These are phyloP conservation scores for Beta corolliflora DNA, from an alignment of 179 eudicot genomes.

Conservation along the genomic window DNA sequence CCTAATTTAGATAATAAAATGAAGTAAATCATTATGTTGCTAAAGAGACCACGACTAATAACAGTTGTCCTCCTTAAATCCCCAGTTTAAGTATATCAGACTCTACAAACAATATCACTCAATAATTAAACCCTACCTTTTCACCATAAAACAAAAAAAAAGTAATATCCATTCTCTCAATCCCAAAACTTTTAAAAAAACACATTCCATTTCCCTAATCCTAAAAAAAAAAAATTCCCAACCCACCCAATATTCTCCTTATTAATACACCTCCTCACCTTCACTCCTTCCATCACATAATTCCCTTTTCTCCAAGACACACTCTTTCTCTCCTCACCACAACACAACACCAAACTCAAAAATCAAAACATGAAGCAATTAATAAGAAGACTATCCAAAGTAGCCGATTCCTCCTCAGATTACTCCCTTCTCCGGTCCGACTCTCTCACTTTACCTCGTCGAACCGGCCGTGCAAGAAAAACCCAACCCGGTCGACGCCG, in stretches of 20 bases:
- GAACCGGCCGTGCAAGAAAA: constrained; percentile 3
- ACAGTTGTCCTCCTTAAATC: no score
- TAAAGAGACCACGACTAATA: no score
- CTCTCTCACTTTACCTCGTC: constrained; percentile 16
- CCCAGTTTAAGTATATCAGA: no score
- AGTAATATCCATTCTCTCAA: no score
- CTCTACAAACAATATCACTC: no score
- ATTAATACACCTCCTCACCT: constrained; percentile 2
- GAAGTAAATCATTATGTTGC: no score
- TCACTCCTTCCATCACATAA: background rate
- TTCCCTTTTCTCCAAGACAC: background rate
- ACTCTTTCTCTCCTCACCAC: background rate
- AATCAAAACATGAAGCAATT: constrained; percentile 55
- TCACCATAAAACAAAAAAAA: no score
- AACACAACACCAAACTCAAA: background rate
- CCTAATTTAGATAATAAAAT: no score
- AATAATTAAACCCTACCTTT: no score
- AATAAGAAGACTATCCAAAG: constrained; percentile 62
- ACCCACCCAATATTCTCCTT: background rate
- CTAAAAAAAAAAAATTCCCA: no score
- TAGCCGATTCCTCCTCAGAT: constrained; percentile 59
- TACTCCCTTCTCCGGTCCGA: constrained; percentile 45
- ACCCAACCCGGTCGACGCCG: constrained; percentile 17
- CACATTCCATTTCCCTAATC: no score
- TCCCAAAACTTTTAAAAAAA: no score